Evolutionary conservation across 768 basidiomycete species (phyloP).

Genomic region (Tulasnella sp.): DNA sequence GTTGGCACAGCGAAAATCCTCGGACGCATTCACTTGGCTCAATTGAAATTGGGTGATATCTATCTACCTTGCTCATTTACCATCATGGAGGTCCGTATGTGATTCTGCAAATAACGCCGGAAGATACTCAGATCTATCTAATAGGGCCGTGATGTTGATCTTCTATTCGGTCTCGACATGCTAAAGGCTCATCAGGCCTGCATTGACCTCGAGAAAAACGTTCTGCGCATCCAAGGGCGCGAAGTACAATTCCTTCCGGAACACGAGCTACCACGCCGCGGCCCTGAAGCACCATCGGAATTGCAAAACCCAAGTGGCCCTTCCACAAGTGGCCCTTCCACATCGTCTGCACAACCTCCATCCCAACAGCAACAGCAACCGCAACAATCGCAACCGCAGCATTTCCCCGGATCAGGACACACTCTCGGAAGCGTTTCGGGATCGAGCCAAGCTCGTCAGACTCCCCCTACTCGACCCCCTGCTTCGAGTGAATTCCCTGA

Average conservation of each 20-base stretch:
- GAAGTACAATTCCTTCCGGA: slow-evolving; percentile 84
- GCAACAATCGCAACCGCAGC: slow-evolving; percentile 19
- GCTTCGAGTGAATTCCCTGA: slow-evolving; percentile 37
- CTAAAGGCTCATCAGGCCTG: slow-evolving; percentile 92
- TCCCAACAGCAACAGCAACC: slow-evolving; percentile 19
- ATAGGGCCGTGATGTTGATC: slow-evolving; percentile 81
- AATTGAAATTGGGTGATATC: slow-evolving; percentile 75
- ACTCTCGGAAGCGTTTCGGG: slow-evolving; percentile 40
- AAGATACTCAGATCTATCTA: background rate
- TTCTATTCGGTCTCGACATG: slow-evolving; percentile 99
- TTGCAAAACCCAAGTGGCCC: slow-evolving; percentile 12
- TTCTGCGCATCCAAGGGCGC: slow-evolving; percentile 81
- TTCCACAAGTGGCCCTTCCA: background rate
- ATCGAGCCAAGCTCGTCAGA: slow-evolving; percentile 26
- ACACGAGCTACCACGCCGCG: slow-evolving; percentile 85
- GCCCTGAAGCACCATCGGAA: slow-evolving; percentile 24
- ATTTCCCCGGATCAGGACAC: slow-evolving; percentile 60
- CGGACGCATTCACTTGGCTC: slow-evolving; percentile 86
- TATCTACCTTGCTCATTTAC: slow-evolving; percentile 83
- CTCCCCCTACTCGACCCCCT: slow-evolving; percentile 14
- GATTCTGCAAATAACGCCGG: background rate
- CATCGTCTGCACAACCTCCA: background rate
- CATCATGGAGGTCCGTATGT: slow-evolving; percentile 68
- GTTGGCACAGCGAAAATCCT: slow-evolving; percentile 92
- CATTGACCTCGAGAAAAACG: slow-evolving; percentile 83